Base-by-base conservation (phyloP, 805 yeast species). In the Schwanniomyces pseudopolymorphus region DNA sequence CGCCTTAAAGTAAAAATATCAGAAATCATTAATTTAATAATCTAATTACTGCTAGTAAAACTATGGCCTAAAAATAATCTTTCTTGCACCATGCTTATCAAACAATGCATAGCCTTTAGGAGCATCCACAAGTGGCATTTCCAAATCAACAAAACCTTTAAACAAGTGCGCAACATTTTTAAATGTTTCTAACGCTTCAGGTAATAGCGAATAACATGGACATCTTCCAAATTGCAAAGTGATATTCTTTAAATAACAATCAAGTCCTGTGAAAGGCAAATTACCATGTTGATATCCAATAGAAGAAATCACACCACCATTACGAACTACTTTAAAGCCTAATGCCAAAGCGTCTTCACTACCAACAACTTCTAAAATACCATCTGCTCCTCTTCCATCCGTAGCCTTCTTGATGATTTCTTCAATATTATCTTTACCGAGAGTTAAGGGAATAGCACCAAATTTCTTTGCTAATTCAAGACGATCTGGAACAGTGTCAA, bases 181-280 rank as follows among this genome's bases (percentile, higher is more conserved):
- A 13, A 39, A 39, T 4, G 33, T 24, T 24, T 39, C 41, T 19
- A 39, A 6, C 9, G 41, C 41, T 24, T 39, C 41, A n/a, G 21
- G 31, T 20, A 22, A 39, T 39, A 39, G 22, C 7, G 41, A 39
- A 39, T 39, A 39, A 39, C 41, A 39, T 19, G 41, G 41, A 13
- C 41, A 39, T 39, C 41, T 39, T n/a, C 41, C 41, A 22, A 39
- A 39, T 22, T 37, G 40, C 17, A 37, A 20, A 37, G 40, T 37
- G 8, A 37, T 20, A 37, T 37, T 37, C 21, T 37, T 37, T n/a
- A 37, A n/a, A 13, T 37, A 37, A 13, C 40, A 37, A 24, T 37
- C 40, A 37, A 37, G 40, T 3, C 40, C 40, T 5, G n/a, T 16
- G 27, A 37, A 37, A 3, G 40, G 40, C 13, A 37, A 6, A 4